Evolutionary conservation across 306 rosid species (phyloP).

Genomic region (Boehmeria nivea): DNA sequence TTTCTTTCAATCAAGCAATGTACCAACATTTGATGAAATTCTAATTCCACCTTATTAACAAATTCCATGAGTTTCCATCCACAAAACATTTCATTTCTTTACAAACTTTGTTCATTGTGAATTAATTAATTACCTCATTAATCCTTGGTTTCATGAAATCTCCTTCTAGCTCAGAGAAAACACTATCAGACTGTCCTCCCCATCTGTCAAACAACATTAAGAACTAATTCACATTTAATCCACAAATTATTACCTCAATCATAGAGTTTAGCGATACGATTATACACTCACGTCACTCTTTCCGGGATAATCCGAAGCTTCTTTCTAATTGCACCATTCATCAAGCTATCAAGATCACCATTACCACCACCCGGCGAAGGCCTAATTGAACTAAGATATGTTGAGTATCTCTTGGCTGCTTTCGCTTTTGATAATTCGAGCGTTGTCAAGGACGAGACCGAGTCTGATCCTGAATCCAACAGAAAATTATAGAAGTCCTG

Average conservation of each 20-base stretch:
- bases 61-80: neutral
- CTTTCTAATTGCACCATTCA: conserved; percentile 67
- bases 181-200: conserved; percentile 49
- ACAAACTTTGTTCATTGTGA: neutral
- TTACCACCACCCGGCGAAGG: conserved; percentile 39
- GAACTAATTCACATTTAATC: neutral
- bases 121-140: conserved; percentile 45
- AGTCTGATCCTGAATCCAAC: conserved; percentile 38
- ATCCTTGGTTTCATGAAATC: conserved; percentile 94
- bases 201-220: conserved; percentile 40
- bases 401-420: conserved; percentile 37
- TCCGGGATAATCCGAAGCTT: conserved; percentile 71
- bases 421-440: conserved; percentile 19
- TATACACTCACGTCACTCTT: conserved; percentile 49
- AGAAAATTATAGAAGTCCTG: conserved; percentile 81
- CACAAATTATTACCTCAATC: neutral
- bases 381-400: conserved; percentile 45
- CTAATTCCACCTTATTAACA: neutral
- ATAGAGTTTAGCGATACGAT: neutral
- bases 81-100: neutral
- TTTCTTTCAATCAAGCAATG: neutral
- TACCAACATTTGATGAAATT: neutral
- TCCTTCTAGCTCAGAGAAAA: conserved; percentile 30
- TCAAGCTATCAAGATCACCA: conserved; percentile 32
- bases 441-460: conserved; percentile 31